Percentiles rank a stretch among this genome's conserved stretches.
These are phyloP conservation scores for Musa troglodytarum DNA, from an alignment of 176 grass and related monocot genomes.

Conservation along the genomic window DNA sequence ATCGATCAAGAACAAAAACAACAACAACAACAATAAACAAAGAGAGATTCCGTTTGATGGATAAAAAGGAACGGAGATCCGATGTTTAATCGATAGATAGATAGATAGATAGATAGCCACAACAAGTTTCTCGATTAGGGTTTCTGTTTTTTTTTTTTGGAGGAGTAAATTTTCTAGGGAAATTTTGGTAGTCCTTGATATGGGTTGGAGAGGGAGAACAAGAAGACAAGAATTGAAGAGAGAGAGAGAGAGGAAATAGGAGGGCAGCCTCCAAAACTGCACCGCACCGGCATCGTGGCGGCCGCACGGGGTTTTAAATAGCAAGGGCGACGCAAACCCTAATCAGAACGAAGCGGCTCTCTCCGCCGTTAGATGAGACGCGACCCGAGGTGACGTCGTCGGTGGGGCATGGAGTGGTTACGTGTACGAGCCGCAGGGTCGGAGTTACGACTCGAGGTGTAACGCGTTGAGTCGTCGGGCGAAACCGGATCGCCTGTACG, in stretches of 20 bases:
- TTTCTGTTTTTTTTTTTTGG: background rate
- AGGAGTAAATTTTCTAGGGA: background rate
- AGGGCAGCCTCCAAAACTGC: slow-evolving; percentile 9
- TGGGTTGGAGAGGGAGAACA: background rate
- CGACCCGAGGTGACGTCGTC: background rate
- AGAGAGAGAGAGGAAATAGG: background rate
- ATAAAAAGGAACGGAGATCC: no score
- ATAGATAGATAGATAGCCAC: background rate
- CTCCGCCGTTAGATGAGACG: background rate
- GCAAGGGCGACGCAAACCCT: background rate
- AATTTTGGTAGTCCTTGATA: background rate
- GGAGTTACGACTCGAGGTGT: background rate
- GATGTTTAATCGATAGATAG: no score
- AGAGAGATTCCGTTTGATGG: no score
- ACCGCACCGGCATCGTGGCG: background rate
- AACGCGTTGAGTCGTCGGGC: no score
- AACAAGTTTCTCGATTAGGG: background rate
- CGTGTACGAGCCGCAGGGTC: background rate
- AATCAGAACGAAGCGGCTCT: background rate
- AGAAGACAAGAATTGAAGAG: no score
- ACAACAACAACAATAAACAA: background rate
- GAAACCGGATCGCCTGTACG: no score
- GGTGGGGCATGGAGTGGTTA: background rate
- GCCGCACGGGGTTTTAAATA: background rate
- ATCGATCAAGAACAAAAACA: background rate